Percentiles rank a stretch among this genome's conserved stretches.
These are phyloP conservation scores for Penicillium robsamsonii DNA, from an alignment of 495 filamentous ascomycete species.

Conservation along the genomic window DNA sequence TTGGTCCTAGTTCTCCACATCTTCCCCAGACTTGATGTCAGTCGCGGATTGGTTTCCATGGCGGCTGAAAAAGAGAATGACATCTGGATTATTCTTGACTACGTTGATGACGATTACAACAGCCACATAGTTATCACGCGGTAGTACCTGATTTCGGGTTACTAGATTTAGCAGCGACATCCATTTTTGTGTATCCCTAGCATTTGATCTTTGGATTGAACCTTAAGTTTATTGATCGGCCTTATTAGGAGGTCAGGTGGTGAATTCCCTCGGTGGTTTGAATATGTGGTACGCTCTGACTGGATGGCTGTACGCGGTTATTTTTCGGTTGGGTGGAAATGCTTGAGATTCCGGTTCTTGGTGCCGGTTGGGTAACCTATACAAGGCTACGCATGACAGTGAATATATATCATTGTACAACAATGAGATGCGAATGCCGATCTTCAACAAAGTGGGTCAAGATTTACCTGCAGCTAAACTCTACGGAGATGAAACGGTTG, in stretches of 20 bases:
- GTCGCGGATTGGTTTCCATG: background rate
- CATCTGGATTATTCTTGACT: background rate
- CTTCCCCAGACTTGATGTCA: background rate
- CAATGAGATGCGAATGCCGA: slow-evolving; percentile 11
- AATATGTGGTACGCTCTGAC: slow-evolving; percentile 4
- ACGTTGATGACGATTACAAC: slow-evolving; percentile 3
- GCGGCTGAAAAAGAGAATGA: background rate
- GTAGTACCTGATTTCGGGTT: background rate
- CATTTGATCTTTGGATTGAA: background rate
- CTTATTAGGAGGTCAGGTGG: slow-evolving; percentile 8
- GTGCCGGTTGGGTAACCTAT: background rate
- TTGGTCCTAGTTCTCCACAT: background rate
- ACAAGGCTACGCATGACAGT: background rate
- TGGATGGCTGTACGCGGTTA: slow-evolving; percentile 3
- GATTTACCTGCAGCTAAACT: slow-evolving; percentile 22
- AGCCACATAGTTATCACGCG: slow-evolving; percentile 2
- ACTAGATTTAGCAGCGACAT: background rate
- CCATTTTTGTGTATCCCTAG: background rate
- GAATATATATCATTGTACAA: background rate
- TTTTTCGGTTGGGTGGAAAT: background rate
- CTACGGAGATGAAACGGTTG: background rate
- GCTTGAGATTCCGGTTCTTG: background rate
- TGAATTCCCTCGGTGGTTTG: background rate
- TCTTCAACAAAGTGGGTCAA: slow-evolving; percentile 20
- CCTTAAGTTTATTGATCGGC: slow-evolving; percentile 1